A percentile compares a stretch with the other conserved stretches of the same genome.
phyloP scores from a whole-genome alignment of 2,329 filamentous ascomycete genomes.

The Tolypocladium tropicale region DNA sequence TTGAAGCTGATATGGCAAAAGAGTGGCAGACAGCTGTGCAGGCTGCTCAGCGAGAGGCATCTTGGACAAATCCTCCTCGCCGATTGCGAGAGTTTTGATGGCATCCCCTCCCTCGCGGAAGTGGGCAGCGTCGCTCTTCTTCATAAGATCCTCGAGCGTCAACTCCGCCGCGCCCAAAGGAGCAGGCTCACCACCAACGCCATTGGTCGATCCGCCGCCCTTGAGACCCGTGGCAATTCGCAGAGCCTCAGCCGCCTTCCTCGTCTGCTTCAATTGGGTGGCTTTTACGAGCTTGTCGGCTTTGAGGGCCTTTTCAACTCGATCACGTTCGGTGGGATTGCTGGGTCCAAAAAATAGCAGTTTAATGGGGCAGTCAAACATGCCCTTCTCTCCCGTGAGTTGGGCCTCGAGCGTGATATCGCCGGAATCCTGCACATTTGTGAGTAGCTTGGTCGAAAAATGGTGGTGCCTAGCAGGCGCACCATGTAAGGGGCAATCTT shows the following conservation, averaged over 20 bases:
- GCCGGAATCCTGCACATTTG: conserved; percentile 35
- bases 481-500: conserved; percentile 68
- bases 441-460: not conserved
- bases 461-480: conserved; percentile 10
- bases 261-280: conserved; percentile 45
- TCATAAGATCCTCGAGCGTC: conserved; percentile 53
- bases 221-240: conserved; percentile 32
- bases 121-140: conserved; percentile 56
- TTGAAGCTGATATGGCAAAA: conserved; percentile 72
- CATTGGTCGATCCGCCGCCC: conserved; percentile 26
- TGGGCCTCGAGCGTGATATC: conserved; percentile 57
- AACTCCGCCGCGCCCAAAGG: conserved; percentile 24
- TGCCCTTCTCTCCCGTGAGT: conserved; percentile 54
- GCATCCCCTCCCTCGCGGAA: conserved; percentile 54
- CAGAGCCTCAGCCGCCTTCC: conserved; percentile 40
- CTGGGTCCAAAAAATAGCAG: conserved; percentile 60
- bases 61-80: conserved; percentile 57
- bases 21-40: conserved; percentile 46
- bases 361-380: conserved; percentile 62
- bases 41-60: conserved; percentile 69
- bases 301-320: conserved; percentile 53
- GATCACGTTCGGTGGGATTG: conserved; percentile 37
- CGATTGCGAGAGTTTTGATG: conserved; percentile 59
- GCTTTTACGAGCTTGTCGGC: conserved; percentile 52
- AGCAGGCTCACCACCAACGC: conserved; percentile 17